A percentile compares a stretch with the other conserved stretches of the same genome.
phyloP scores from a whole-genome alignment of 345 rosid genomes.

The Linum usitatissimum region DNA sequence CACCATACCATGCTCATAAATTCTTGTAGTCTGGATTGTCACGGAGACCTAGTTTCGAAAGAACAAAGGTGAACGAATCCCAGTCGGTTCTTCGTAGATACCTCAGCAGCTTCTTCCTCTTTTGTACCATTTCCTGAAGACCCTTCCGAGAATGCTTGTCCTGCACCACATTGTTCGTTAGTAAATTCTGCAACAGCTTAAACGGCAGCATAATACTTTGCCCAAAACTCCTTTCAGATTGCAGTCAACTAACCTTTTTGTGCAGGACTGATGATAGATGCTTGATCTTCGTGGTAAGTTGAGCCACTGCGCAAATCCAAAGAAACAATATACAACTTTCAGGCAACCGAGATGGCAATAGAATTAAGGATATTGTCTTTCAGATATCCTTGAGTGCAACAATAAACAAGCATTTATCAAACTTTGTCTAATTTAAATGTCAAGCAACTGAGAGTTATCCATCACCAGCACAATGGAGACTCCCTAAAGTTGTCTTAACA shows the following conservation, averaged over 20 bases:
- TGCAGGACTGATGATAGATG: conserved; percentile 68
- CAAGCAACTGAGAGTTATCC: too few relatives aligned
- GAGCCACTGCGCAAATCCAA: conserved; percentile 64
- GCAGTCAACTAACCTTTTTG: conserved; percentile 44
- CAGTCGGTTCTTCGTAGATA: conserved; percentile 83
- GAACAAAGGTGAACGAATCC: conserved; percentile 73
- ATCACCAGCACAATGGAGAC: too few relatives aligned
- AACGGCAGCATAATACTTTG: background rate
- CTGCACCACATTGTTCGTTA: conserved; percentile 22
- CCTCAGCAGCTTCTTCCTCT: conserved; percentile 68
- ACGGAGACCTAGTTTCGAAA: conserved; percentile 70
- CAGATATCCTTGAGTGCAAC: too few relatives aligned
- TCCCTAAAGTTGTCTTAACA: too few relatives aligned
- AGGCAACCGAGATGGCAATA: too few relatives aligned
- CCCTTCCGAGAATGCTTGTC: conserved; percentile 88
- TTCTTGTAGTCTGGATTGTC: conserved; percentile 63
- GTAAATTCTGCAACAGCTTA: background rate
- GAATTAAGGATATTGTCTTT: too few relatives aligned
- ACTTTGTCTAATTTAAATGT: too few relatives aligned
- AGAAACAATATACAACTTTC: too few relatives aligned
- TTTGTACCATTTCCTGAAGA: conserved; percentile 71
- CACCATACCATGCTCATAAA: background rate
- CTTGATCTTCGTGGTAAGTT: conserved; percentile 81
- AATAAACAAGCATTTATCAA: too few relatives aligned
- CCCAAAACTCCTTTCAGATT: too few relatives aligned